A percentile compares a stretch with the other conserved stretches of the same genome.
Conservation (phyloP, 2,329 filamentous ascomycete genomes). For the Hortaea werneckii region DNA sequence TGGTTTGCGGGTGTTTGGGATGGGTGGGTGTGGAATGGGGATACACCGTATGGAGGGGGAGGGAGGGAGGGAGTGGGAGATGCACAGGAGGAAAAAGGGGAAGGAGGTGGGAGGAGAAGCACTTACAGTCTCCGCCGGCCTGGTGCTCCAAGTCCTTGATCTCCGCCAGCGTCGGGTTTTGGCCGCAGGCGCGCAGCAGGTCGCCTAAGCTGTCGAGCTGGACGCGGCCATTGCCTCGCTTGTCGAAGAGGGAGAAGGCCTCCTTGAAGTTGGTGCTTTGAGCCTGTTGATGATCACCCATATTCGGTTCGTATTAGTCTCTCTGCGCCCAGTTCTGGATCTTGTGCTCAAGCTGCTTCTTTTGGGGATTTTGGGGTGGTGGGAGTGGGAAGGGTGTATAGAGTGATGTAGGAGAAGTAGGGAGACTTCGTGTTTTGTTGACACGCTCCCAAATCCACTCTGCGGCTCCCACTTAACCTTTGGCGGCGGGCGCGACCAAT, state of each 20-base stretch:
- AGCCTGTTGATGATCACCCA: constrained; percentile 37
- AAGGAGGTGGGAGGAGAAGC: neutral
- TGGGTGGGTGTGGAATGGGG: neutral
- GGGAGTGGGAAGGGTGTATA: no score
- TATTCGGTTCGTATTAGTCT: no score
- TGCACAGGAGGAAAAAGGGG: neutral
- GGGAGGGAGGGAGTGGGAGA: neutral
- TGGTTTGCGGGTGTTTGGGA: neutral
- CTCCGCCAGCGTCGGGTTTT: constrained; percentile 92
- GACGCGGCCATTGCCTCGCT: constrained; percentile 93
- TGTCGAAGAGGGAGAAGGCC: constrained; percentile 99
- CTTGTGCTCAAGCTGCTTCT: no score
- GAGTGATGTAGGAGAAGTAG: no score
- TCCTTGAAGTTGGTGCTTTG: constrained; percentile 99
- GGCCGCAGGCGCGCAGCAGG: constrained; percentile 87
- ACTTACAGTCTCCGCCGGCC: constrained; percentile 83
- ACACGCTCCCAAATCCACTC: no score
- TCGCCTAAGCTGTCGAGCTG: constrained; percentile 79
- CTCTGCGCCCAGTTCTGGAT: no score
- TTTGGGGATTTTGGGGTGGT: no score
- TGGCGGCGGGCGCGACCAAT: no score
- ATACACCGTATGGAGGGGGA: no score
- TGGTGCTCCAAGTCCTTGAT: constrained; percentile 86
- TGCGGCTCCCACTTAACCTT: no score
- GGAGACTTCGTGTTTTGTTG: no score